phyloP scores from a whole-genome alignment of 208 protist species.

The Trypanosoma theileri region DNA sequence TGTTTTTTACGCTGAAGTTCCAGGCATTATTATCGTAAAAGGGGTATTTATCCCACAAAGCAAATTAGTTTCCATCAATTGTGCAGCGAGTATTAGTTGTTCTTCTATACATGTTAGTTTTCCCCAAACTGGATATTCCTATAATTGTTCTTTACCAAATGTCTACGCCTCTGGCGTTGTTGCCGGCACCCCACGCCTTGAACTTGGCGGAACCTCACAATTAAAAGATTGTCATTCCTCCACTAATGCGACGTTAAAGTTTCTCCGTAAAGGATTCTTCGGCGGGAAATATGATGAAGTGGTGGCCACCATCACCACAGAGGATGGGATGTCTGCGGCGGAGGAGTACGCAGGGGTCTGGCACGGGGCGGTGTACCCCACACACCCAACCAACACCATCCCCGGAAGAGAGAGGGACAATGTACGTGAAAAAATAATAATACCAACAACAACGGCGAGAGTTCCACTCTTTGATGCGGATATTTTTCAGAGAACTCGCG shows the following conservation, averaged over 20 bases:
- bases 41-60: conserved; percentile 18
- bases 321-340: conserved; percentile 1
- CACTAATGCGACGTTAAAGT: conserved; percentile 13
- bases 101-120: conserved; percentile 18
- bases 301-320: conserved; percentile 10
- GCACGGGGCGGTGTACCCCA: conserved; percentile 9
- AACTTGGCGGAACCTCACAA: conserved; percentile 20
- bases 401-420: neutral
- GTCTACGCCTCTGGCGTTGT: conserved; percentile 25
- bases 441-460: neutral
- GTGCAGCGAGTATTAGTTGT: conserved; percentile 19
- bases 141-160: conserved; percentile 13
- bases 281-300: conserved; percentile 26
- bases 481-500: neutral
- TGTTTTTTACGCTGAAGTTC: conserved; percentile 26
- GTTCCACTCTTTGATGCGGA: conserved; percentile 21
- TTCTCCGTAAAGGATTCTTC: conserved; percentile 28
- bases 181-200: conserved; percentile 18
- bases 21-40: conserved; percentile 18
- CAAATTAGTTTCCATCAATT: conserved; percentile 26
- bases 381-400: neutral
- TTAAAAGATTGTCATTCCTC: conserved; percentile 19
- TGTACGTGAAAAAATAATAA: neutral
- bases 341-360: conserved; percentile 22
- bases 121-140: conserved; percentile 13